Evolutionary conservation across 495 filamentous ascomycete genomes (phyloP).

Genomic region (Penicillium bialowiezense): DNA sequence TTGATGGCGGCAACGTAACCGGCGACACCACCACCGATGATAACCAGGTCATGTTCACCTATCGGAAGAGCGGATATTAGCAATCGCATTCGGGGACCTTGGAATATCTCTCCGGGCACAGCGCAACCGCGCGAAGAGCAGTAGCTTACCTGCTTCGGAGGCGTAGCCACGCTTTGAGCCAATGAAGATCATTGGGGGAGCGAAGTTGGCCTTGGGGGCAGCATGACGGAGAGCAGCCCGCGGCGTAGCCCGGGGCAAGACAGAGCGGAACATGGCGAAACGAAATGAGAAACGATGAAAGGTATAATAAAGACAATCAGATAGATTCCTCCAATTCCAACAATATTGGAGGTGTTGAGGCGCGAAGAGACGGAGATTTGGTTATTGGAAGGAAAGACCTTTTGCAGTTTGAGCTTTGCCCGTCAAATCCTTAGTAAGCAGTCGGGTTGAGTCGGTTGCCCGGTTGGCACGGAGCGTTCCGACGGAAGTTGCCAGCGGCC

Average conservation of each 20-base stretch:
- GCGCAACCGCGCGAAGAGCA: not conserved
- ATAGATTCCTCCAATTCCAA: conserved; percentile 28
- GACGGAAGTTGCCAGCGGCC: not conserved
- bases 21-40: conserved; percentile 96
- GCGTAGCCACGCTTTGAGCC: conserved; percentile 71
- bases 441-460: conserved; percentile 25
- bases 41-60: conserved; percentile 90
- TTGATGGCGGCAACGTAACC: conserved; percentile 99
- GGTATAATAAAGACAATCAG: conserved; percentile 14
- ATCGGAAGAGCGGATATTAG: conserved; percentile 27
- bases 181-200: conserved; percentile 52
- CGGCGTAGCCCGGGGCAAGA: conserved; percentile 64
- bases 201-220: conserved; percentile 45
- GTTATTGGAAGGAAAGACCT: conserved; percentile 32
- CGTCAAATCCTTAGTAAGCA: conserved; percentile 22
- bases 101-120: conserved; percentile 1
- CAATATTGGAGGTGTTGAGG: conserved; percentile 25
- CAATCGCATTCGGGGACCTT: conserved; percentile 20
- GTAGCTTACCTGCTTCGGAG: conserved; percentile 68
- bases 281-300: conserved; percentile 26
- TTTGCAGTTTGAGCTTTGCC: conserved; percentile 26
- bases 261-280: conserved; percentile 67
- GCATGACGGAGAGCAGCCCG: conserved; percentile 58
- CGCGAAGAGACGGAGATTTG: conserved; percentile 21
- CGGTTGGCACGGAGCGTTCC: not conserved